Conservation (phyloP, 140 eudicot genomes). For the Erigeron philadelphicus region DNA sequence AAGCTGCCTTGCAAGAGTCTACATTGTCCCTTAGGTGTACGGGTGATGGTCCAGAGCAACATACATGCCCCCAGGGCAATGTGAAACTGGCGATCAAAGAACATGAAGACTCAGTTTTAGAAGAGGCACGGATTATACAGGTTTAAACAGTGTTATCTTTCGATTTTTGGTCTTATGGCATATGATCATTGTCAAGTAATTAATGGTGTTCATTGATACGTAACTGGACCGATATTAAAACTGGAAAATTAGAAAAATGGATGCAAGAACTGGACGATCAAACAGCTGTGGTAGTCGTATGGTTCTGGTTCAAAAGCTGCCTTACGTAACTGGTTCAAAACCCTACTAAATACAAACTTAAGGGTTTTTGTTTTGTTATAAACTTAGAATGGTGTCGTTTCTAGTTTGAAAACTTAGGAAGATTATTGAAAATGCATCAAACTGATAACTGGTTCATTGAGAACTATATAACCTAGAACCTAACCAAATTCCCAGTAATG, state of each 20-base stretch:
- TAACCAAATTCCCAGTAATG: no score
- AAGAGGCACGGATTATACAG: slow-evolving; percentile 80
- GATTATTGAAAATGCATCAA: no score
- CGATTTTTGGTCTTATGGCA: not conserved
- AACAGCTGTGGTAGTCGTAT: not conserved
- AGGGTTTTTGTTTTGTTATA: not conserved
- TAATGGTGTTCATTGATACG: not conserved
- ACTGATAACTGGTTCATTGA: no score
- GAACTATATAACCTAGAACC: no score
- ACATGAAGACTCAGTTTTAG: slow-evolving; percentile 67
- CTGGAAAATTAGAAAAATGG: not conserved
- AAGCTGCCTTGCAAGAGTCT: slow-evolving; percentile 31
- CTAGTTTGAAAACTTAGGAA: not conserved
- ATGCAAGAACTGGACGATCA: not conserved
- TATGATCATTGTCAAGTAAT: not conserved
- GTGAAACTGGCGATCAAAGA: slow-evolving; percentile 36
- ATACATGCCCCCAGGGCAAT: slow-evolving; percentile 28
- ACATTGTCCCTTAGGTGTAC: slow-evolving; percentile 25
- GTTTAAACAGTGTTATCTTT: slow-evolving; percentile 30
- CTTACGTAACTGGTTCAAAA: not conserved
- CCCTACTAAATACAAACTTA: not conserved
- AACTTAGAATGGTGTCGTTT: not conserved
- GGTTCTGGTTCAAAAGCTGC: not conserved
- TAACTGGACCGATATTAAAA: not conserved
- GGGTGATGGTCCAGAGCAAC: slow-evolving; percentile 24